Evolutionary conservation across 139 green algal species (phyloP).

Genomic region (Closterium sp.): DNA sequence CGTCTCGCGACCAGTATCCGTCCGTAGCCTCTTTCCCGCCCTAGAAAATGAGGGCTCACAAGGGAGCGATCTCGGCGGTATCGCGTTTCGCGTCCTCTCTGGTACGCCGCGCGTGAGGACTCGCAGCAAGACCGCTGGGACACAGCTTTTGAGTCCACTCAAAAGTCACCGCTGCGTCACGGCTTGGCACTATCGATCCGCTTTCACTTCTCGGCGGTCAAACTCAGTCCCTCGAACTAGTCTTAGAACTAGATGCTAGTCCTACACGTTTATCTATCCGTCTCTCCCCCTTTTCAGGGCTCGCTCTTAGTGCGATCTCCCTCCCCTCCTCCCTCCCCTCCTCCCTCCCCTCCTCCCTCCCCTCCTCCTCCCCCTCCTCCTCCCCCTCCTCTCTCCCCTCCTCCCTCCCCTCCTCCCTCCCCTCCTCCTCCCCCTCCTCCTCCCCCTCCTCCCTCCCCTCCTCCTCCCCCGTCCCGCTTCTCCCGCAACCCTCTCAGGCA

Average conservation of each 20-base stretch:
- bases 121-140: too few species aligned
- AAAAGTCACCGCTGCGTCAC: neutral
- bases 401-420: neutral
- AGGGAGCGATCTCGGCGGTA: neutral
- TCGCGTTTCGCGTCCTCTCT: neutral
- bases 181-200: neutral
- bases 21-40: too few species aligned
- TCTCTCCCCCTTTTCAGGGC: too few species aligned
- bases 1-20: too few species aligned
- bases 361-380: neutral
- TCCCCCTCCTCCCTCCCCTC: neutral
- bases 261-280: too few species aligned
- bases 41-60: neutral
- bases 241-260: too few species aligned
- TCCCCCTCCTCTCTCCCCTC: neutral
- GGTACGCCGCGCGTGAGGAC: neutral
- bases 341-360: slow-evolving; percentile 2
- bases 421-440: neutral
- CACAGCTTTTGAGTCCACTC: too few species aligned
- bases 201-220: neutral
- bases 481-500: slow-evolving; percentile 15
- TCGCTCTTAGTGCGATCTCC: too few species aligned
- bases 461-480: slow-evolving; percentile 10
- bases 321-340: too few species aligned
- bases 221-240: too few species aligned